These are phyloP conservation scores for Macrolepiota dolichaula DNA, from an alignment of 768 basidiomycete species.

Conservation along the genomic window DNA sequence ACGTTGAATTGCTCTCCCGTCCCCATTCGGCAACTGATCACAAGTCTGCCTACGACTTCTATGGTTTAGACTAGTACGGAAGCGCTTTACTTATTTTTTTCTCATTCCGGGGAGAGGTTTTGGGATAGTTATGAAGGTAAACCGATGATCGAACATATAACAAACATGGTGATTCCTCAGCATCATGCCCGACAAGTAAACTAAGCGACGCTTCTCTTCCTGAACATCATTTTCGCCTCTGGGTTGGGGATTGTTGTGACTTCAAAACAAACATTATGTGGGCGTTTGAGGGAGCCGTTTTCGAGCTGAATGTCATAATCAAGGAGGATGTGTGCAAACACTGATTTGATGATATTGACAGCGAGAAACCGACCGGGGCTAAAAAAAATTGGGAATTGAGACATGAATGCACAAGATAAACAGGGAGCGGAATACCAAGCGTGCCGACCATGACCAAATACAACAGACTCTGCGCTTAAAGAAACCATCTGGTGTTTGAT, in stretches of 20 bases:
- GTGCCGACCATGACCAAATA: constrained; percentile 36
- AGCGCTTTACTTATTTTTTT: neutral
- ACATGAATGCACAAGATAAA: neutral
- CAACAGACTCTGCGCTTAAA: constrained; percentile 25
- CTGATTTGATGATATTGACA: constrained; percentile 37
- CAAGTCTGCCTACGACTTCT: neutral
- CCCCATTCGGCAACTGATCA: too few relatives aligned
- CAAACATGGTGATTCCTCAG: neutral
- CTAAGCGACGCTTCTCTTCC: constrained; percentile 8
- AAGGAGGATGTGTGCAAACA: constrained; percentile 34
- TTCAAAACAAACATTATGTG: neutral
- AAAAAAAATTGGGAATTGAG: neutral
- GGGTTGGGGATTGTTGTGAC: constrained; percentile 2
- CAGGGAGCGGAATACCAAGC: constrained; percentile 18
- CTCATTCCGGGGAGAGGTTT: neutral
- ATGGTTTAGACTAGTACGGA: neutral
- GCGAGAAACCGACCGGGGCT: constrained; percentile 44
- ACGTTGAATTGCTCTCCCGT: too few relatives aligned
- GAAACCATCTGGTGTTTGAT: constrained; percentile 32
- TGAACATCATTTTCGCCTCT: constrained; percentile 11
- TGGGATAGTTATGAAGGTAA: too few relatives aligned
- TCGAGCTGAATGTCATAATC: constrained; percentile 31
- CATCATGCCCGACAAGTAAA: neutral
- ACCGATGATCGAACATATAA: too few relatives aligned
- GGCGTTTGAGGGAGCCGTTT: constrained; percentile 1